A percentile compares a stretch with the other conserved stretches of the same genome.
phyloP scores from a whole-genome alignment of 2,329 filamentous ascomycete species.

The Phoma sp. region DNA sequence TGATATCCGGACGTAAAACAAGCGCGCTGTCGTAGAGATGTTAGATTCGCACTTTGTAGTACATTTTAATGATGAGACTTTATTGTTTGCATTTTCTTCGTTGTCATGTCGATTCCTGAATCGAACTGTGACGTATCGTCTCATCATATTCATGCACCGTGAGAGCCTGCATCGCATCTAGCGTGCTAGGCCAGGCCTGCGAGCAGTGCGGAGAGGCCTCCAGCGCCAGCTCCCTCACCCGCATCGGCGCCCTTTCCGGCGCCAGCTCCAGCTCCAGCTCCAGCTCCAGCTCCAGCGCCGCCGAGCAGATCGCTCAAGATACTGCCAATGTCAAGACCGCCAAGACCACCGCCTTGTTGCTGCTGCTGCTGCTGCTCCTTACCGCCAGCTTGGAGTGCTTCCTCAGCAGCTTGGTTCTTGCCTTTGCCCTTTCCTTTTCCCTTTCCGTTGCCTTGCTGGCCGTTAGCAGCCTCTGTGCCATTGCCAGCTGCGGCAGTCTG shows the following conservation, averaged over 20 bases:
- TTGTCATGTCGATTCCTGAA: constrained; percentile 13
- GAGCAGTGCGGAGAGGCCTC: not conserved
- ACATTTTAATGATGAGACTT: constrained; percentile 4
- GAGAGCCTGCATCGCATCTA: not conserved
- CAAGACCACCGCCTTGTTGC: constrained; percentile 4
- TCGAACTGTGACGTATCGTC: not conserved
- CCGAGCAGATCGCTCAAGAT: constrained; percentile 17
- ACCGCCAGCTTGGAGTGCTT: constrained; percentile 4
- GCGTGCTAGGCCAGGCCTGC: not conserved
- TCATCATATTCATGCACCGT: not conserved
- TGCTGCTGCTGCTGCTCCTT: constrained; percentile 14
- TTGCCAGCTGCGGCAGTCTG: constrained; percentile 9
- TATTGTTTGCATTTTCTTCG: not conserved
- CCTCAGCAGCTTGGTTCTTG: constrained; percentile 5
- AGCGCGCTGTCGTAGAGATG: not conserved
- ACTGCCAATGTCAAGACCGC: not conserved
- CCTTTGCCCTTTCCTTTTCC: constrained; percentile 5
- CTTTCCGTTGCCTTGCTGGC: constrained; percentile 14
- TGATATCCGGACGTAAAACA: constrained; percentile 23
- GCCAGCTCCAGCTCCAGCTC: constrained; percentile 8
- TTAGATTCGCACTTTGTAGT: not conserved
- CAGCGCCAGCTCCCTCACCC: not conserved
- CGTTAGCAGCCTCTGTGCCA: constrained; percentile 4
- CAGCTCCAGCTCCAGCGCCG: constrained; percentile 13
- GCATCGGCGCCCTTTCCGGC: no score